Evolutionary conservation across 495 filamentous ascomycete genomes (phyloP).

Genomic region (Recurvomyces mirabilis): DNA sequence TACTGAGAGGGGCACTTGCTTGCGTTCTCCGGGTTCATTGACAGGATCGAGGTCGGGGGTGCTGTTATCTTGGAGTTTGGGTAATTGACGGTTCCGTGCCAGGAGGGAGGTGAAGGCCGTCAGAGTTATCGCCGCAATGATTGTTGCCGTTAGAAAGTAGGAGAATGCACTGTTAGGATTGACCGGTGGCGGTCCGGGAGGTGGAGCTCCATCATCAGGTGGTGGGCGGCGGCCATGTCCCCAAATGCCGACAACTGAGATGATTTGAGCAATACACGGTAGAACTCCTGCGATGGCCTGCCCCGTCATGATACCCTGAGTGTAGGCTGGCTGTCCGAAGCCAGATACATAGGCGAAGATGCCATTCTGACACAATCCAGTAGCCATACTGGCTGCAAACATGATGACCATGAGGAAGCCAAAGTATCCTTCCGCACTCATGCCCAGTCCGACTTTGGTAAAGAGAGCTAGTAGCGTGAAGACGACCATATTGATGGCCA

Average conservation of each 20-base stretch:
- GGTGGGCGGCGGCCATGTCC: constrained; percentile 3
- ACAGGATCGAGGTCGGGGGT: constrained; percentile 26
- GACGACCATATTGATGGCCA: constrained; percentile 57
- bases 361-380: constrained; percentile 86
- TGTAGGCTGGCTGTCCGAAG: constrained; percentile 76
- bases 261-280: constrained; percentile 74
- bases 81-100: constrained; percentile 34
- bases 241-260: constrained; percentile 64
- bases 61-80: constrained; percentile 9
- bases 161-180: constrained; percentile 64
- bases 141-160: constrained; percentile 84
- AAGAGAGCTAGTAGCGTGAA: constrained; percentile 73
- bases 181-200: constrained; percentile 23
- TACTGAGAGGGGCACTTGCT: constrained; percentile 50
- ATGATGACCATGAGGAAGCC: constrained; percentile 75
- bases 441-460: constrained; percentile 51
- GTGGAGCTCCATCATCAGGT: constrained; percentile 4
- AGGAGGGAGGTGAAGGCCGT: constrained; percentile 52
- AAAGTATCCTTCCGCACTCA: constrained; percentile 57
- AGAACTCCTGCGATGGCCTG: constrained; percentile 88
- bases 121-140: constrained; percentile 45
- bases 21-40: constrained; percentile 40
- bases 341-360: constrained; percentile 82
- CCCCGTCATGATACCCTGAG: constrained; percentile 90
- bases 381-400: constrained; percentile 60